phyloP scores from a whole-genome alignment of 768 basidiomycete species.

The Kwoniella bestiolae region DNA sequence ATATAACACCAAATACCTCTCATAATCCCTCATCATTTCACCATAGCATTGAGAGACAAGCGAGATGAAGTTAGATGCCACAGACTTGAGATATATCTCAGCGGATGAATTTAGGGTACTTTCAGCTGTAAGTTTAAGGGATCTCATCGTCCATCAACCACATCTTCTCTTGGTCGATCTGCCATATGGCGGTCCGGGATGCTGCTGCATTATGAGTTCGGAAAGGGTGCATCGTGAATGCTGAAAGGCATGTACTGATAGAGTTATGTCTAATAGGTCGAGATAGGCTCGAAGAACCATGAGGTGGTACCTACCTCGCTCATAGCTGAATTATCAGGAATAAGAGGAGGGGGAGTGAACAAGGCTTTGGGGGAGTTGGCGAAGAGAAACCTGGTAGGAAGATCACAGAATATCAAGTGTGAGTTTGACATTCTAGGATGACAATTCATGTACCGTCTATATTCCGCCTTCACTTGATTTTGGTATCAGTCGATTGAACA shows the following conservation, averaged over 20 bases:
- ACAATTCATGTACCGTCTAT: too few relatives aligned
- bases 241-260: too few relatives aligned
- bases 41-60: too few relatives aligned
- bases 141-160: background rate
- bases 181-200: too few relatives aligned
- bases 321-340: slow-evolving; percentile 89
- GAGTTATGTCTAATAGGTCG: too few relatives aligned
- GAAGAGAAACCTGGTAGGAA: slow-evolving; percentile 86
- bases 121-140: slow-evolving; percentile 75
- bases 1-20: too few relatives aligned
- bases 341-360: slow-evolving; percentile 89
- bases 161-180: too few relatives aligned
- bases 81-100: slow-evolving; percentile 89
- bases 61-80: slow-evolving; percentile 89
- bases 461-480: too few relatives aligned
- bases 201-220: too few relatives aligned
- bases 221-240: too few relatives aligned
- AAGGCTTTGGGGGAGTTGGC: slow-evolving; percentile 87
- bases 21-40: too few relatives aligned
- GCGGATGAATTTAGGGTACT: slow-evolving; percentile 94
- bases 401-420: slow-evolving; percentile 93
- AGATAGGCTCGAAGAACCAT: slow-evolving; percentile 98
- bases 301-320: slow-evolving; percentile 88
- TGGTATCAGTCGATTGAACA: too few relatives aligned
- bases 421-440: slow-evolving; percentile 38